phyloP scores from a whole-genome alignment of 2,329 filamentous ascomycete genomes.

The Sporothrix variecibatus region DNA sequence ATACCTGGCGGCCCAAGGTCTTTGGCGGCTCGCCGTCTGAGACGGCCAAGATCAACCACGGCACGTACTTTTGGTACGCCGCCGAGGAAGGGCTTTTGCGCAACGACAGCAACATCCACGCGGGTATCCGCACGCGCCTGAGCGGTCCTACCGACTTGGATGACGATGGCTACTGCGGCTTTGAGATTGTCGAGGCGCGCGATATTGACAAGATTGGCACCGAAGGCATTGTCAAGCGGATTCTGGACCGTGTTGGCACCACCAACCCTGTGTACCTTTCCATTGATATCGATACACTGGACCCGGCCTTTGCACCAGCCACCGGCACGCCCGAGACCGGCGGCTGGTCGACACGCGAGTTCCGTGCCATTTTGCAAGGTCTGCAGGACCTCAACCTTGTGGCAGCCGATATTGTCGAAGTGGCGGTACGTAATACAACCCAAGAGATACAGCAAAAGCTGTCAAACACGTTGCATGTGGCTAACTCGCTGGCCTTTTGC shows the following conservation, averaged over 20 bases:
- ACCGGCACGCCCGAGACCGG: constrained; percentile 77
- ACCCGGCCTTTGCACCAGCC: constrained; percentile 77
- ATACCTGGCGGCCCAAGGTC: constrained; percentile 80
- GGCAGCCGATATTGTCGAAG: constrained; percentile 72
- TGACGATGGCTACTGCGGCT: constrained; percentile 82
- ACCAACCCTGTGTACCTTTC: constrained; percentile 76
- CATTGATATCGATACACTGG: constrained; percentile 85
- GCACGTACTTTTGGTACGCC: constrained; percentile 87
- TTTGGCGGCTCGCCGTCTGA: constrained; percentile 80
- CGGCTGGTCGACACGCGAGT: constrained; percentile 72
- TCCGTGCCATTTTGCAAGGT: constrained; percentile 70
- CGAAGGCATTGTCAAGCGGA: constrained; percentile 76
- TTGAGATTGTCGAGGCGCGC: constrained; percentile 75
- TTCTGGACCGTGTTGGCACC: constrained; percentile 72
- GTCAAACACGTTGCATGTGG: neutral
- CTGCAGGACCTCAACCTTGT: constrained; percentile 70
- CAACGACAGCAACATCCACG: constrained; percentile 86
- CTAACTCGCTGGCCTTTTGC: neutral
- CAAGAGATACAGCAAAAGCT: neutral
- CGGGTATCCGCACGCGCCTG: constrained; percentile 80
- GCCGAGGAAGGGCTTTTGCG: constrained; percentile 73
- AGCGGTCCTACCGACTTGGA: constrained; percentile 79
- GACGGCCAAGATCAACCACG: constrained; percentile 78
- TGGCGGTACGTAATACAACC: constrained; percentile 49
- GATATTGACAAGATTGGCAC: constrained; percentile 56